Evolutionary conservation across 371 early-diverging fungal species (phyloP), one percentile per base, ranked within the genome.

Genomic region (Mortierella sp.): DNA sequence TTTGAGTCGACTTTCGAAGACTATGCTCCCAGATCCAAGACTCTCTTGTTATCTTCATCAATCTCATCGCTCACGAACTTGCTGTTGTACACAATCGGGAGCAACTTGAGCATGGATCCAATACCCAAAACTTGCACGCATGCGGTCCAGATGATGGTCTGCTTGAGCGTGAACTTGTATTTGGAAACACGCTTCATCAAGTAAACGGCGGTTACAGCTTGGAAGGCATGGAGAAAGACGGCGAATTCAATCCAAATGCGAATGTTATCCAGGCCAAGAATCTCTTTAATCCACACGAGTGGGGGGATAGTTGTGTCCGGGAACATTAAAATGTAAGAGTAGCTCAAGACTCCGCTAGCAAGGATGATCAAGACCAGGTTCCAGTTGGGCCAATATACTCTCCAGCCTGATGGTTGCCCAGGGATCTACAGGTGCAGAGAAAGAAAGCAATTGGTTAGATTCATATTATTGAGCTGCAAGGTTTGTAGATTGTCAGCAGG

Each of bases 61-160:
- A 66, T 43, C 20, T 64, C 70, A 12, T 75, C 61, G 14, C 43
- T 57, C 35, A 70, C 77, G 66, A 71, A 77, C 26, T 62, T 66
- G 68, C 77, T 77, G 18, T 77, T 60, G 52, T 77, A 77, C 5
- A 77, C 77, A 49, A 77, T 72, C 9, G 77, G 77, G 32, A 77
- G 54, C 47, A 77, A 57, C 61, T 77, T 77, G 47, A 77, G 57
- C 72, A 77, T 77, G 16, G 77, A 77, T 11, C 72, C 77, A 26
- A 77, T 77, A 0, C 77, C 77, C 28, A 77, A 22, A 26, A 67
- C 66, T 64, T 77, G 77, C 1, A 77, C 72, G 54, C 72, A 72
- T 1, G 40, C 60, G 5, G 49, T 37, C 77, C 77, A 77, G 32
- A 71, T 64, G 5, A 26, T 8, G 20, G 39, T 52, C 63, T 77